Evolutionary conservation across 75 land plant species (phyloP).

Genomic region (Ceratopteris richardii): DNA sequence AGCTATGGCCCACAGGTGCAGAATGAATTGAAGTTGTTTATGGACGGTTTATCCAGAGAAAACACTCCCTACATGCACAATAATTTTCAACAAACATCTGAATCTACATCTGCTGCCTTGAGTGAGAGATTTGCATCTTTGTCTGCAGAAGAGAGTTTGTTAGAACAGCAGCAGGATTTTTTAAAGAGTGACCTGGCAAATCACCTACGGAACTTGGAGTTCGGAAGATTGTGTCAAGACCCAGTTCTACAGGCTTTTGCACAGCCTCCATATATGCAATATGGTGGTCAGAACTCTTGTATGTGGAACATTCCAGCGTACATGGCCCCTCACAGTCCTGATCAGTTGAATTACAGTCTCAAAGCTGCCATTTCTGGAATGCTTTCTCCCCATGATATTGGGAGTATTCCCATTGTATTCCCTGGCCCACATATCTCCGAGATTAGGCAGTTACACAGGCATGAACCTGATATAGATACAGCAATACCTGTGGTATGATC

Average conservation of each 20-base stretch:
- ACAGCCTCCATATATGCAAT: background rate
- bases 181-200: slow-evolving; percentile 10
- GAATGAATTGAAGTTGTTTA: background rate
- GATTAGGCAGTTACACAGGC: too few species aligned
- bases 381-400: too few species aligned
- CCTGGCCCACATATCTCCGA: too few species aligned
- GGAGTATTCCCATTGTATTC: too few species aligned
- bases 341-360: too few species aligned
- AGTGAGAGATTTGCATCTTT: slow-evolving; percentile 5
- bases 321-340: too few species aligned
- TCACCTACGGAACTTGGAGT: slow-evolving; percentile 12
- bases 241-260: slow-evolving; percentile 1
- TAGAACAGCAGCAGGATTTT: background rate
- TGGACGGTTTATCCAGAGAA: background rate
- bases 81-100: background rate
- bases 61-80: background rate
- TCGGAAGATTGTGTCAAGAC: slow-evolving; percentile 10
- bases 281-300: too few species aligned
- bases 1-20: background rate
- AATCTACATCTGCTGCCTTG: slow-evolving; percentile 2
- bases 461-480: too few species aligned
- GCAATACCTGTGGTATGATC: too few species aligned
- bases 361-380: too few species aligned
- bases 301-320: too few species aligned
- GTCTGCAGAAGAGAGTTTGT: background rate